These are phyloP conservation scores for Cladorrhinum sp. DNA, from an alignment of 2,329 filamentous ascomycete species.

Conservation along the genomic window DNA sequence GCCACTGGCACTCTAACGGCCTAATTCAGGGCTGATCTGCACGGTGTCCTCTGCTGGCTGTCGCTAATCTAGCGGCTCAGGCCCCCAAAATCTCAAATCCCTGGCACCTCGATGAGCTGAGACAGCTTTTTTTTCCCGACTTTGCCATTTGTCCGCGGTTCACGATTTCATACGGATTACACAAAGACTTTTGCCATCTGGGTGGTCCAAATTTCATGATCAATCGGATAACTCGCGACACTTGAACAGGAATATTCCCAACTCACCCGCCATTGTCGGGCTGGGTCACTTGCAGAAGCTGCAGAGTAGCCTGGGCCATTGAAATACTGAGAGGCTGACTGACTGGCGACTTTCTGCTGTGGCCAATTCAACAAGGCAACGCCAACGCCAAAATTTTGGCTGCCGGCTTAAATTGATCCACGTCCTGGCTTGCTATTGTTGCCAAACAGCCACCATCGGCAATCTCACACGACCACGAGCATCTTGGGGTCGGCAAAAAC, in stretches of 20 bases:
- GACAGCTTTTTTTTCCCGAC: constrained; percentile 11
- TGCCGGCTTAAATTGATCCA: constrained; percentile 6
- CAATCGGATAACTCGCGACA: constrained; percentile 4
- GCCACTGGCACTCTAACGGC: not conserved
- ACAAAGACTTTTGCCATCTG: not conserved
- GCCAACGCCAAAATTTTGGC: constrained; percentile 12
- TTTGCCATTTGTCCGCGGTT: constrained; percentile 4
- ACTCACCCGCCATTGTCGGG: not conserved
- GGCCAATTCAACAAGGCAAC: constrained; percentile 8
- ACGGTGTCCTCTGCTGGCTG: constrained; percentile 5
- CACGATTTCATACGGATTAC: not conserved
- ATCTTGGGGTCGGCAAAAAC: not conserved
- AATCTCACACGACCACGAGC: constrained; percentile 6
- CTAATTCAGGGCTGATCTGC: constrained; percentile 9
- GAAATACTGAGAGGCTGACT: constrained; percentile 8
- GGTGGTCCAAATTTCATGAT: not conserved
- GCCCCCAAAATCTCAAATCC: constrained; percentile 9
- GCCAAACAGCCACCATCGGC: constrained; percentile 6
- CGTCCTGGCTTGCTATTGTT: constrained; percentile 8
- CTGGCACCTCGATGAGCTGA: constrained; percentile 10
- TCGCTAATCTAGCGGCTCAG: constrained; percentile 10
- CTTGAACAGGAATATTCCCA: not conserved
- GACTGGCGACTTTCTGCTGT: not conserved
- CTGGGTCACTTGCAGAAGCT: constrained; percentile 7
- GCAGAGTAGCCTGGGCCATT: not conserved